phyloP scores from a whole-genome alignment of 208 protist species.

The Vickermania ingenoplastis region DNA sequence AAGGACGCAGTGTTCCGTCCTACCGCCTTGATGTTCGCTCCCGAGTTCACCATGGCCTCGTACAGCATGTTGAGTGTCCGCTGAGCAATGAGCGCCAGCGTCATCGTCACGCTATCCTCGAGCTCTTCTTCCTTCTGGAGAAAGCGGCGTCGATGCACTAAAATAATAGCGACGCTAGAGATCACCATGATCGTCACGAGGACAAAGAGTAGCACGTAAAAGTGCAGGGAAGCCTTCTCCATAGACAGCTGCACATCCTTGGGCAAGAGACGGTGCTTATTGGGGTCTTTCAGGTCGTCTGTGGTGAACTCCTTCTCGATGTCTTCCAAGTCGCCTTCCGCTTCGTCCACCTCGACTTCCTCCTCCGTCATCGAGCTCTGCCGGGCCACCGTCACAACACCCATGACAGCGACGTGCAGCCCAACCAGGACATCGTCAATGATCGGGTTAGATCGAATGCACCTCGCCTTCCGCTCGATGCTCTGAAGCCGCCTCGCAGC shows the following conservation, averaged over 20 bases:
- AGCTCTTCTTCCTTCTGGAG: neutral
- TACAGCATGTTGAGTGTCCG: neutral
- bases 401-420: too few species aligned
- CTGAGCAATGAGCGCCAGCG: neutral
- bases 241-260: neutral
- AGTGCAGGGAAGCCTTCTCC: neutral
- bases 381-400: too few species aligned
- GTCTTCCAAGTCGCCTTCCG: too few species aligned
- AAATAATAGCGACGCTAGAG: neutral
- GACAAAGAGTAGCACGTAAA: neutral
- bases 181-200: neutral
- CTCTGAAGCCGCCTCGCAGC: too few species aligned
- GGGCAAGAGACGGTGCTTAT: neutral
- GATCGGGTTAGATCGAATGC: too few species aligned
- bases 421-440: too few species aligned
- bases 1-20: neutral
- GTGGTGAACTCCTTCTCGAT: too few species aligned
- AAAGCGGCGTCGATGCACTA: neutral
- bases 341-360: too few species aligned
- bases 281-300: too few species aligned
- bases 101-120: neutral
- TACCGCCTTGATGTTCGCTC: neutral
- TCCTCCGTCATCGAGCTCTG: too few species aligned
- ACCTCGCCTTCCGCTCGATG: too few species aligned
- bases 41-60: neutral